Evolutionary conservation across 257 asterid species (phyloP), one percentile per base, ranked within the genome.

Genomic region (Fraxinus excelsior): DNA sequence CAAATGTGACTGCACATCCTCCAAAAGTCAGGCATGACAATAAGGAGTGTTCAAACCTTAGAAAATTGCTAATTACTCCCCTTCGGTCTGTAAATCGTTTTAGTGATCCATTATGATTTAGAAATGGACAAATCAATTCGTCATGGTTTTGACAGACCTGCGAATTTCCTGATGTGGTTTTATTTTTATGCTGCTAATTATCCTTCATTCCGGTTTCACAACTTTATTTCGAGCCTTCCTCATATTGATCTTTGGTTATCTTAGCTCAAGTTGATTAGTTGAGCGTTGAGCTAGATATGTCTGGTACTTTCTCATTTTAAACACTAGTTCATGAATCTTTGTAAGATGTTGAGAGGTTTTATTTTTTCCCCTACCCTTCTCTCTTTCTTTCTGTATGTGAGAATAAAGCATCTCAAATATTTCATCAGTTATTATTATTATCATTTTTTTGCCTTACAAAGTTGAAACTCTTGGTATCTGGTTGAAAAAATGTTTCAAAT

Each of bases 301-400:
- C 75, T 40, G 34, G 28, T 70, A 40, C 35, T 40, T 75, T 65
- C 72, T 60, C 46, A 26, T 75, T 64, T 64, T 16, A 75, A 28
- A 32, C 49, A 5, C 23, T 10, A 62, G 72, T 58, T 74, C 6
- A 10, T 16, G 34, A 3, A n/a, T 35, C 23, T 28, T 7, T 40
- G 16, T 29, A 29, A 72, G 42, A 29, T 72, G 66, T 72, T 62
- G 7, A 60, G 40, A 68, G 38, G n/a, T 58, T 53, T 71, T 4
- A 58, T 25, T 23, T 44, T 42, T 64, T 31, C 25, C 58, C 14
- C 12, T 7, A 46, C 38, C 16, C 38, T 19, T 49, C 5, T 67
- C 6, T 53, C 8, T 16, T 34, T 60, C 34, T 74, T 51, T 69
- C 5, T 65, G 5, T 29, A 14, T 58, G 18, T 38, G 53, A 46